These are phyloP conservation scores for Juglanconis juglandina DNA, from an alignment of 2,329 filamentous ascomycete genomes.

Conservation along the genomic window DNA sequence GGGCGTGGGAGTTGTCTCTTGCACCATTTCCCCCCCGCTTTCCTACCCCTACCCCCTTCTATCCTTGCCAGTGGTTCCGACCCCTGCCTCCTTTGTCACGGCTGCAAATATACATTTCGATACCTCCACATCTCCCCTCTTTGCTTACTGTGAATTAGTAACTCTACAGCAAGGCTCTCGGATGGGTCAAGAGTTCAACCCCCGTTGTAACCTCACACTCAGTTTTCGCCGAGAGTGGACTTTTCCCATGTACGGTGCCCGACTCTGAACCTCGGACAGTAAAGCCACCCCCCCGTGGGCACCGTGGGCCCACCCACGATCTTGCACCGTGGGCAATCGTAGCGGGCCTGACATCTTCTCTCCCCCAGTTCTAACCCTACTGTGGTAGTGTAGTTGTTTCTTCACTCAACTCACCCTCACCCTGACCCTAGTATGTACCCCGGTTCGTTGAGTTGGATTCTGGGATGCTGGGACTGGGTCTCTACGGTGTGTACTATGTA, in stretches of 20 bases:
- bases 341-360: not conserved
- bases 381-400: too few species aligned
- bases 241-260: not conserved
- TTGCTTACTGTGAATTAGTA: not conserved
- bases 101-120: not conserved
- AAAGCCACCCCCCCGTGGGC: not conserved
- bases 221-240: not conserved
- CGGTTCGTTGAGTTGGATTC: not conserved
- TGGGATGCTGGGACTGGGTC: not conserved
- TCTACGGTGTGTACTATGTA: too few species aligned
- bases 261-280: not conserved
- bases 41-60: not conserved
- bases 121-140: not conserved
- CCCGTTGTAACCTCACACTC: not conserved
- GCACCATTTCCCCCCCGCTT: slow-evolving; percentile 7
- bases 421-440: not conserved
- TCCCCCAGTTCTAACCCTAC: not conserved
- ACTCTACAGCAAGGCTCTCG: not conserved
- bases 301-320: not conserved
- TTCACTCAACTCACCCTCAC: not conserved
- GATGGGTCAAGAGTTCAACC: not conserved
- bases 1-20: slow-evolving; percentile 8
- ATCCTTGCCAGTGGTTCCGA: not conserved
- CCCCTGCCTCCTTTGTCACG: not conserved
- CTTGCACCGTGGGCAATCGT: not conserved